These are phyloP conservation scores for Paramecium biaurelia DNA, from an alignment of 73 alveolate genomes.

Conservation along the genomic window DNA sequence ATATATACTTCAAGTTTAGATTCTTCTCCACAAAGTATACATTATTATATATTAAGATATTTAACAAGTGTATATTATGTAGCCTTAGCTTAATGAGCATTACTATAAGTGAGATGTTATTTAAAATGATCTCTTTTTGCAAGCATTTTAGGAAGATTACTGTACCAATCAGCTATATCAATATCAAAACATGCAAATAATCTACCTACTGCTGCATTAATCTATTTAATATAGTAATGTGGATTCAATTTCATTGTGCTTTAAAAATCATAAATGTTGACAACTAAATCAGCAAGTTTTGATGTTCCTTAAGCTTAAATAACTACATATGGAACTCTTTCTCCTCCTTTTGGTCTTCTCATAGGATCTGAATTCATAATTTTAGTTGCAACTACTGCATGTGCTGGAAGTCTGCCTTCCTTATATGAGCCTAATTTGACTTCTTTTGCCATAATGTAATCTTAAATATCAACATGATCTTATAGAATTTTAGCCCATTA, in stretches of 20 bases:
- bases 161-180: slow-evolving; percentile 71
- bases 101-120: background rate
- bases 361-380: slow-evolving; percentile 79
- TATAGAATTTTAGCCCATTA: slow-evolving; percentile 86
- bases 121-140: background rate
- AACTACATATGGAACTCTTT: slow-evolving; percentile 91
- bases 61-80: background rate
- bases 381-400: slow-evolving; percentile 82
- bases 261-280: slow-evolving; percentile 86
- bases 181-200: slow-evolving; percentile 82
- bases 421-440: slow-evolving; percentile 84
- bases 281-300: slow-evolving; percentile 80
- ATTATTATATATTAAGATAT: background rate
- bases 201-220: slow-evolving; percentile 87
- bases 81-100: background rate
- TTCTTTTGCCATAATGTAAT: slow-evolving; percentile 90
- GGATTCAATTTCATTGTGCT: slow-evolving; percentile 73
- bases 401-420: slow-evolving; percentile 77
- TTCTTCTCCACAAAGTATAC: background rate
- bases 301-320: slow-evolving; percentile 73
- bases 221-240: slow-evolving; percentile 80
- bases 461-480: slow-evolving; percentile 82
- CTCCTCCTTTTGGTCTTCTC: slow-evolving; percentile 81
- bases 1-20: background rate
- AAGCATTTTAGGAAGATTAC: background rate